Evolutionary conservation across 192 early-diverging fungal genomes (phyloP), one percentile per base, ranked within the genome.

Genomic region (Coemansia sp.): DNA sequence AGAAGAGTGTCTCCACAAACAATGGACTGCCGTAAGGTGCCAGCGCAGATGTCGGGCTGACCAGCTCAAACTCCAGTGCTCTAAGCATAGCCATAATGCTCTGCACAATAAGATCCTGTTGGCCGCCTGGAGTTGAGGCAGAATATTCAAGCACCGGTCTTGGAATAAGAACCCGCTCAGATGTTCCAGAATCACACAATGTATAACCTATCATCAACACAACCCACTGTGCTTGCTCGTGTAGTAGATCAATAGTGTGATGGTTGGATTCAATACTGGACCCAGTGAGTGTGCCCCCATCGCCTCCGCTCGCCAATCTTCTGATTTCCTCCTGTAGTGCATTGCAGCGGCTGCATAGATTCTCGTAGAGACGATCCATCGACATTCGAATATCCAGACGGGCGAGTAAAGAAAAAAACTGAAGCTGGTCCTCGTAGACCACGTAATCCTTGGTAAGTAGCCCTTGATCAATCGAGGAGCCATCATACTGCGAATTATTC

Each of bases 391-490:
- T 38, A n/a, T 80, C 77, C 18, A 80, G 62, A 7, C 77, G 72
- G 1, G 77, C 68, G 3, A 80, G 62, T 54, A 80, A 47, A 2
- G 72, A 71, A 59, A 69, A 74, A 26, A 80, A 80, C 65, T 74
- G 77, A 26, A 80, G 72, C 68, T 80, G 77, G 26, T 80, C 77
- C 34, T 80, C 77, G 53, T 80, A 80, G 0, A 80, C 77, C 19
- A 74, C 68, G 49, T 74, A 80, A 52, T 80, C 77, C 47, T 80
- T 80, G 30, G 71, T 72, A 49, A 80, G 24, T 8, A 74, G 65
- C 6, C 77, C 68, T n/a, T 80, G 72, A 19, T 74, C 77, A 9
- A 70, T 64, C 2, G 63, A 54, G 14, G 54, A 52, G 23, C 48
- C 52, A 24, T 71, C 65, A 58, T 49, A 64, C n/a, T 32, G 67